Evolutionary conservation across 2,329 filamentous ascomycete species (phyloP).

Genomic region (Alternaria ventricosa): DNA sequence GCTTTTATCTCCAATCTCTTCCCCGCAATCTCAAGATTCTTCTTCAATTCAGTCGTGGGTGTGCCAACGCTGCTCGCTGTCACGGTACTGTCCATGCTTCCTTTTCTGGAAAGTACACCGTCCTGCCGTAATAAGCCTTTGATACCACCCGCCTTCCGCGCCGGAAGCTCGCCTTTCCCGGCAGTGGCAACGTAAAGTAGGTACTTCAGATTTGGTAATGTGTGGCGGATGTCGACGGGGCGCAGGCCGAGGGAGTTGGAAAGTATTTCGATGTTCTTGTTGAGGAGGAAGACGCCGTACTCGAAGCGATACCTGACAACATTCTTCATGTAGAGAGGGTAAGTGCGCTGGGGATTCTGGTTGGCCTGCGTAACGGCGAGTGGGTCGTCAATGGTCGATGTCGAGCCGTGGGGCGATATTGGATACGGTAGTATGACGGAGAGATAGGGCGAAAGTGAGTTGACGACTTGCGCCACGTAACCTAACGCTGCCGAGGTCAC

Average conservation of each 20-base stretch:
- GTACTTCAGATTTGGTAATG: slow-evolving; percentile 91
- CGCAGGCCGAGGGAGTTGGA: slow-evolving; percentile 70
- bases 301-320: slow-evolving; percentile 88
- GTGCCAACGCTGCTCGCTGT: slow-evolving; percentile 37
- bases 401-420: slow-evolving; percentile 73
- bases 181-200: slow-evolving; percentile 88
- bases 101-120: slow-evolving; percentile 33
- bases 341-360: slow-evolving; percentile 52
- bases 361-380: slow-evolving; percentile 59
- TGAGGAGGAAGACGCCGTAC: slow-evolving; percentile 94
- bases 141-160: slow-evolving; percentile 46
- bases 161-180: slow-evolving; percentile 68
- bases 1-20: slow-evolving; percentile 18
- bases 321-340: slow-evolving; percentile 77
- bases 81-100: slow-evolving; percentile 42
- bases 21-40: slow-evolving; percentile 22
- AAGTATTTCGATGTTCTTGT: slow-evolving; percentile 86
- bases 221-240: slow-evolving; percentile 89
- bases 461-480: slow-evolving; percentile 75
- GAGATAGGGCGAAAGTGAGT: slow-evolving; percentile 83
- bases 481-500: slow-evolving; percentile 81
- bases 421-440: slow-evolving; percentile 81
- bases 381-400: slow-evolving; percentile 76
- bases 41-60: slow-evolving; percentile 26
- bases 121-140: slow-evolving; percentile 40